These are phyloP conservation scores for Penicillium glabrum DNA, from an alignment of 2,329 filamentous ascomycete species.

Conservation along the genomic window DNA sequence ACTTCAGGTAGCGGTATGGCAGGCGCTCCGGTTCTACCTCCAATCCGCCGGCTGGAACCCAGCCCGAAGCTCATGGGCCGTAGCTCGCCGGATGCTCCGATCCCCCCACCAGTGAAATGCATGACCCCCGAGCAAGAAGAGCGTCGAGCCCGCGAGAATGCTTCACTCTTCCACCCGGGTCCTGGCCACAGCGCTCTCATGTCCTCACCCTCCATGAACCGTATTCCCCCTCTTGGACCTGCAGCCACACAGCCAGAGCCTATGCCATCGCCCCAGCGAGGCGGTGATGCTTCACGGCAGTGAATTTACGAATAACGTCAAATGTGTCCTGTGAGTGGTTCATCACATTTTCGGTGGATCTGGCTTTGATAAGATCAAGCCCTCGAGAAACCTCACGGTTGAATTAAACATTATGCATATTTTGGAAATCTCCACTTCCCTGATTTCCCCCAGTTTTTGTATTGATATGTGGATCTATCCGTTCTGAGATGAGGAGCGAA, in stretches of 20 bases:
- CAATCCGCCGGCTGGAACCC: slow-evolving; percentile 42
- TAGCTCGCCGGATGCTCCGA: slow-evolving; percentile 43
- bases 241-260: slow-evolving; percentile 25
- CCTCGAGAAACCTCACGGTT: neutral
- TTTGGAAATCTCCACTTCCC: neutral
- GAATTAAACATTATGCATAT: neutral
- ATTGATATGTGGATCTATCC: slow-evolving; percentile 8
- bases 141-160: slow-evolving; percentile 39
- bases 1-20: slow-evolving; percentile 34
- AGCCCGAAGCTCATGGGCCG: slow-evolving; percentile 47
- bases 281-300: slow-evolving; percentile 3
- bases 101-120: slow-evolving; percentile 43
- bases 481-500: slow-evolving; percentile 9
- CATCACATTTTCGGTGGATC: neutral
- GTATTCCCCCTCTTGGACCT: slow-evolving; percentile 33
- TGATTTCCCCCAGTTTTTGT: neutral
- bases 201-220: slow-evolving; percentile 35
- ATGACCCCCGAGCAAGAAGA: slow-evolving; percentile 47
- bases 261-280: slow-evolving; percentile 20
- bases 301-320: neutral
- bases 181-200: slow-evolving; percentile 28
- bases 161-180: slow-evolving; percentile 24
- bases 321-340: neutral
- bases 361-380: neutral
- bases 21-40: slow-evolving; percentile 39